Conservation (phyloP, 208 protist species). For the Trypanosoma caninum region DNA sequence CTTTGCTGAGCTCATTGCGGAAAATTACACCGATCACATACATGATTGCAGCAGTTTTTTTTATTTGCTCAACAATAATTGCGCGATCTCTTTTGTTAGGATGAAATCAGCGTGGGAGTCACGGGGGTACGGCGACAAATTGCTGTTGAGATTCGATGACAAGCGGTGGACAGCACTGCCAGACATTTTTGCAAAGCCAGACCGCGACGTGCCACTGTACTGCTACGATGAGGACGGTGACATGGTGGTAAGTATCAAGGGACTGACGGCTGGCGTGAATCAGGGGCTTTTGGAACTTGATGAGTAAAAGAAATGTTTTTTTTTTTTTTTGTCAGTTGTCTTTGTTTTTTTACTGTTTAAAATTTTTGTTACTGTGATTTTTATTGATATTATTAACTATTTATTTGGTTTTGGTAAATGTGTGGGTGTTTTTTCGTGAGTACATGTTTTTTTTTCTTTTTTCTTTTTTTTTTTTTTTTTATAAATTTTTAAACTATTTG, state of each 20-base stretch:
- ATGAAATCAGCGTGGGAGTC: slow-evolving; percentile 14
- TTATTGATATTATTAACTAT: not conserved
- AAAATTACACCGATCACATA: slow-evolving; percentile 23
- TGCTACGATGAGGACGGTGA: slow-evolving; percentile 24
- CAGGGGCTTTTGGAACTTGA: slow-evolving; percentile 49
- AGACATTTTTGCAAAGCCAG: slow-evolving; percentile 33
- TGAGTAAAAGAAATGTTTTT: slow-evolving; percentile 14
- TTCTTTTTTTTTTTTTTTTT: not conserved
- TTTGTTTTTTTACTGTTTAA: not conserved
- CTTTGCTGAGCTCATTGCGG: slow-evolving; percentile 18
- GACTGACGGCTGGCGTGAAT: slow-evolving; percentile 34
- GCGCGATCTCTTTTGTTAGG: slow-evolving; percentile 1
- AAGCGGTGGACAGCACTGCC: slow-evolving; percentile 53
- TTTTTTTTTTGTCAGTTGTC: not conserved
- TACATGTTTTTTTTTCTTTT: not conserved
- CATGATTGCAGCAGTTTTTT: slow-evolving; percentile 35
- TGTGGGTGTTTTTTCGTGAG: too few relatives aligned
- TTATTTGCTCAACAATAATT: slow-evolving; percentile 29
- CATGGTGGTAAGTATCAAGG: slow-evolving; percentile 28
- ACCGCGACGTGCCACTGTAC: slow-evolving; percentile 32
- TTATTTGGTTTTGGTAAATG: not conserved
- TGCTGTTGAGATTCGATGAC: slow-evolving; percentile 29
- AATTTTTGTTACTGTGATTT: not conserved
- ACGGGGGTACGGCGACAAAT: slow-evolving; percentile 10
- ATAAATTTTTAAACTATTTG: not conserved